These are phyloP conservation scores for Paramecium biaurelia DNA, from an alignment of 73 alveolate species.

Conservation along the genomic window DNA sequence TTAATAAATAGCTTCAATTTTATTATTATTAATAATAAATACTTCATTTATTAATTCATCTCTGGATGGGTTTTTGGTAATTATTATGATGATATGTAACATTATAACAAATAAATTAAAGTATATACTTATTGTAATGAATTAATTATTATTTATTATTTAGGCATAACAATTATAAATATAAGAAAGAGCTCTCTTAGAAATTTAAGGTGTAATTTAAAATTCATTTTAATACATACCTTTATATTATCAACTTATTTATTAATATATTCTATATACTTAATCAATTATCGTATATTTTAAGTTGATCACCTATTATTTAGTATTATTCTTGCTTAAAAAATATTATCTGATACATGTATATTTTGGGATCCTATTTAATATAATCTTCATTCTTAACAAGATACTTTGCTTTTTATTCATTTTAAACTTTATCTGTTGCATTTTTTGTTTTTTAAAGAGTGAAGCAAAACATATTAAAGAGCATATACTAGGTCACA, in stretches of 20 bases:
- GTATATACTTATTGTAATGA: background rate
- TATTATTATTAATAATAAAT: background rate
- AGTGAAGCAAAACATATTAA: background rate
- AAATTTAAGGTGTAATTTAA: background rate
- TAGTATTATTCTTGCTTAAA: background rate
- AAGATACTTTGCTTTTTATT: background rate
- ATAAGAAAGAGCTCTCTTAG: background rate
- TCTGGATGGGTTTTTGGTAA: background rate
- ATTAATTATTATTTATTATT: background rate
- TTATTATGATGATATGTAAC: background rate
- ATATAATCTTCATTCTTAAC: background rate
- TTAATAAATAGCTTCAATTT: background rate
- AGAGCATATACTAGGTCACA: background rate
- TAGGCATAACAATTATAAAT: background rate
- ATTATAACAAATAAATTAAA: background rate
- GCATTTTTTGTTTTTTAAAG: background rate
- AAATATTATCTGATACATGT: background rate
- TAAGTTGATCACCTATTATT: background rate
- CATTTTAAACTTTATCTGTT: background rate
- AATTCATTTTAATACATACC: background rate
- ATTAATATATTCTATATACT: background rate
- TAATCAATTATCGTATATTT: background rate
- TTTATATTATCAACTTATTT: background rate
- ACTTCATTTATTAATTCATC: background rate
- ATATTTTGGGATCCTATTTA: background rate